Percentiles rank a stretch among this genome's conserved stretches.
Evolutionary conservation across 73 alveolate genomes (phyloP).

Genomic region (Blepharisma stoltei): DNA sequence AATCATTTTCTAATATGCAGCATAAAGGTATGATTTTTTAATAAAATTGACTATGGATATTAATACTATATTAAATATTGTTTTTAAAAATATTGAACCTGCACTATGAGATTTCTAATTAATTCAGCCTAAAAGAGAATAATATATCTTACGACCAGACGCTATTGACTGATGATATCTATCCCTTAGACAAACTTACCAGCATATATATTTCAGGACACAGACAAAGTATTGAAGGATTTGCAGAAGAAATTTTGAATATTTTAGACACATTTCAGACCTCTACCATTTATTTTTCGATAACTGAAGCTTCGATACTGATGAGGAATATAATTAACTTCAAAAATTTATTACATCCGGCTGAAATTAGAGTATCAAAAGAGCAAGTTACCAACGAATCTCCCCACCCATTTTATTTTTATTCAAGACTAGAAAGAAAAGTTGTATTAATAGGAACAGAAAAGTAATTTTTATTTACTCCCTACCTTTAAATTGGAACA

Average conservation of each 20-base stretch:
- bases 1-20: neutral
- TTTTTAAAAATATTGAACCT: too few relatives aligned
- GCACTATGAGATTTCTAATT: too few relatives aligned
- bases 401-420: constrained; percentile 25
- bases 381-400: constrained; percentile 5
- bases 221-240: neutral
- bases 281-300: neutral
- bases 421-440: constrained; percentile 25
- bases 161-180: neutral
- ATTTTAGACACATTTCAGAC: neutral
- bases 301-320: neutral
- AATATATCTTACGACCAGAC: neutral
- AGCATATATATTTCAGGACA: neutral
- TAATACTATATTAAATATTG: too few relatives aligned
- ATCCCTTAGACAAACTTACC: neutral
- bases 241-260: neutral
- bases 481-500: too few relatives aligned
- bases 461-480: neutral
- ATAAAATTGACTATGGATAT: too few relatives aligned
- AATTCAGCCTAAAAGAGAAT: too few relatives aligned
- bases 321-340: neutral
- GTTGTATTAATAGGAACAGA: constrained; percentile 8
- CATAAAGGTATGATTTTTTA: too few relatives aligned
- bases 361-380: constrained; percentile 6
- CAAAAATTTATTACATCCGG: constrained; percentile 11